Evolutionary conservation across 768 basidiomycete species (phyloP), one percentile per base, ranked within the genome.

Genomic region (Boletus speciosus): DNA sequence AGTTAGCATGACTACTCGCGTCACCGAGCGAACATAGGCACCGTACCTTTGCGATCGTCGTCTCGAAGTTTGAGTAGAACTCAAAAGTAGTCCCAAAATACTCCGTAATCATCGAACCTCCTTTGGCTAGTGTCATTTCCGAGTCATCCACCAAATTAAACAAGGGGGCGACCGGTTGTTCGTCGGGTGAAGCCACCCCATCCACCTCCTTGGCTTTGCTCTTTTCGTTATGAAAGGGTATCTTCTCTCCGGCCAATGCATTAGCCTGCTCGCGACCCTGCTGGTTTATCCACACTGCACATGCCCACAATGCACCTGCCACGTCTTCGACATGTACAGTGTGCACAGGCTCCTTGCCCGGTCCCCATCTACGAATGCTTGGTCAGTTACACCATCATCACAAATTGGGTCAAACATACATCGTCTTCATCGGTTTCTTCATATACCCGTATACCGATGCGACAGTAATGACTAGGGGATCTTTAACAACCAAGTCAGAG

Each of bases 61-160:
- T 85, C 59, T 84, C 82, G 21, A 92, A 68, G 52, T 88, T 67
- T 50, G 82, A 85, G 73, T 90, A 85, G 65, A 90, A 93, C 61
- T 92, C 89, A 37, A 88, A 88, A 0, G 83, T 82, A 14, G 90
- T 90, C 42, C 83, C 86, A 61, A 93, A 93, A 65, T 82, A 80
- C 15, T 84, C 80, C 1, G 88, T 83, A 36, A 87, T 78, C 19
- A 77, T 80, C 49, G 83, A 78, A 8, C 85, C 88, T 6, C 85
- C 79, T 54, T 83, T 85, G 32, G 83, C 69, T 38, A 87, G 73
- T 6, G 88, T 89, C 59, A 79, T 84, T 42, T 89, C 76, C 7
- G 87, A 83, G 58, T 92, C 86, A 63, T 93, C 91, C 59, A 84
- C 91, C 61, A 94, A 66, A 66, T 93, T 91, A 73, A 94, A 93